These are phyloP conservation scores for Lycium ferocissimum DNA, from an alignment of 257 asterid genomes.

Conservation along the genomic window DNA sequence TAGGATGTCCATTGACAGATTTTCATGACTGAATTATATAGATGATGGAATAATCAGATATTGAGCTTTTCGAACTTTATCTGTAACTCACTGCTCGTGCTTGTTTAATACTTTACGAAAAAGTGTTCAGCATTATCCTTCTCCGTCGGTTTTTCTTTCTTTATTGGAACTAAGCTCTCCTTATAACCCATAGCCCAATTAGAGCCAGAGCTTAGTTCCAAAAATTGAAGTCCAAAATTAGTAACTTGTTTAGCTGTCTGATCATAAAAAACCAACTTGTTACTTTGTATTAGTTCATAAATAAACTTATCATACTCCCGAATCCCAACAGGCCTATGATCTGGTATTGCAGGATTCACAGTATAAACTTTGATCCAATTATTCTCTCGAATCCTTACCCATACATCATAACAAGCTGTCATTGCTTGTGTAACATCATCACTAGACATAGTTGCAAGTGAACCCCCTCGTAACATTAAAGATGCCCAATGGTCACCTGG, in stretches of 20 bases:
- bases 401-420: neutral
- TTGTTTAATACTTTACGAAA: neutral
- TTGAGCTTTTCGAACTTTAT: neutral
- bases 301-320: slow-evolving; percentile 15
- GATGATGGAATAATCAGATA: neutral
- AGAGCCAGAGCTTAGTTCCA: neutral
- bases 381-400: neutral
- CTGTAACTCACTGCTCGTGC: too few relatives aligned
- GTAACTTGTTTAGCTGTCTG: neutral
- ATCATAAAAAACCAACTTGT: neutral
- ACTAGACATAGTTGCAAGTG: slow-evolving; percentile 12
- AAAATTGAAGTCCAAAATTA: neutral
- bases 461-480: neutral
- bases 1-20: neutral
- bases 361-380: slow-evolving; percentile 7
- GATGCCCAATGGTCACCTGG: slow-evolving; percentile 2
- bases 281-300: neutral
- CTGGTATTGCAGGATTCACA: neutral
- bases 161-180: neutral
- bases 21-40: neutral
- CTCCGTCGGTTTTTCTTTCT: neutral
- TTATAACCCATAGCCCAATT: neutral
- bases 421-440: neutral
- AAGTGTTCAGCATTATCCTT: neutral
- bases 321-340: neutral